Percentiles rank a stretch among this genome's conserved stretches.
Evolutionary conservation across 1,284 basidiomycete genomes (phyloP).

Genomic region (Omphalotus olearius): DNA sequence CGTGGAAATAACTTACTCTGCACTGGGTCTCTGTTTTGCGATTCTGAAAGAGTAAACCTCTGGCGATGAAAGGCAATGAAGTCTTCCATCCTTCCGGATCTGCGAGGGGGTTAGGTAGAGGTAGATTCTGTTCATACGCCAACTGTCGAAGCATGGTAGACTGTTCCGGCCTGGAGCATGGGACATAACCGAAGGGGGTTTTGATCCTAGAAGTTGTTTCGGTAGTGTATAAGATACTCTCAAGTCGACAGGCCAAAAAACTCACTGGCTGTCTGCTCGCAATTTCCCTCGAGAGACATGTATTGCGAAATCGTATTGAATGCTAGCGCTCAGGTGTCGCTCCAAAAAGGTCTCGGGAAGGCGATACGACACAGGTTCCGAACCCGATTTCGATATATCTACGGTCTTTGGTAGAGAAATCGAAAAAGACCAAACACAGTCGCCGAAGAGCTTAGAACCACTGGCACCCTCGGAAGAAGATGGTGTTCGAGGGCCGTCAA

Average conservation of each 20-base stretch:
- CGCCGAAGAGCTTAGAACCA: constrained; percentile 36
- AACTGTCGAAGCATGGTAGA: constrained; percentile 42
- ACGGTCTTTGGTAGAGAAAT: constrained; percentile 37
- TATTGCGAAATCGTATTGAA: constrained; percentile 44
- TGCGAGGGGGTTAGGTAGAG: constrained; percentile 36
- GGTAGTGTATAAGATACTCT: not conserved
- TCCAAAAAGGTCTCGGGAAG: constrained; percentile 47
- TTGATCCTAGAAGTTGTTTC: constrained; percentile 31
- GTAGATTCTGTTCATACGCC: constrained; percentile 39
- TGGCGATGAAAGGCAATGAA: constrained; percentile 31
- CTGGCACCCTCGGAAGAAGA: constrained; percentile 33
- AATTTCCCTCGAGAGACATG: constrained; percentile 41
- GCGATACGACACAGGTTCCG: constrained; percentile 24
- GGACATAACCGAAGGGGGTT: constrained; percentile 46
- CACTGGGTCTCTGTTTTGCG: constrained; percentile 38
- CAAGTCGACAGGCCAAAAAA: constrained; percentile 1
- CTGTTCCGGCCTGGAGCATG: constrained; percentile 37
- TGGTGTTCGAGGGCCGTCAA: constrained; percentile 31
- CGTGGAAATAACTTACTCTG: constrained; percentile 2
- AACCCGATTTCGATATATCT: constrained; percentile 28
- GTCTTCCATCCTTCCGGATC: constrained; percentile 47
- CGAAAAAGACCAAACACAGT: constrained; percentile 40
- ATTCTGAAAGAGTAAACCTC: constrained; percentile 36
- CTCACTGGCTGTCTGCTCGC: constrained; percentile 40
- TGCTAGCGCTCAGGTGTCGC: constrained; percentile 37